phyloP scores from a whole-genome alignment of 2,329 filamentous ascomycete species.

The Penicillium freii region DNA sequence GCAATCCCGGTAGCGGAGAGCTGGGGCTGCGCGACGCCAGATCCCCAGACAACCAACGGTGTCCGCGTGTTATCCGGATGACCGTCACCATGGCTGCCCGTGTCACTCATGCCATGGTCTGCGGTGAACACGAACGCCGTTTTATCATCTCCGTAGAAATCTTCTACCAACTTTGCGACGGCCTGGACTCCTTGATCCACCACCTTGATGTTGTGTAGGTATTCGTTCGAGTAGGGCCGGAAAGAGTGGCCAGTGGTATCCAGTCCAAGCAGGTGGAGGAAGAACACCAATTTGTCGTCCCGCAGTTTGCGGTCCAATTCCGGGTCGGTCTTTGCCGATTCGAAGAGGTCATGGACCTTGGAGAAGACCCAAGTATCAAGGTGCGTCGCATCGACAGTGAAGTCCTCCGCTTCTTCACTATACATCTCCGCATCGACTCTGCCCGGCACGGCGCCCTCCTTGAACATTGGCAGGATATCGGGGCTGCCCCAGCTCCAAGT shows the following conservation, averaged over 20 bases:
- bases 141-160: slow-evolving; percentile 79
- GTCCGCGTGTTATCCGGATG: slow-evolving; percentile 97
- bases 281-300: slow-evolving; percentile 88
- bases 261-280: slow-evolving; percentile 86
- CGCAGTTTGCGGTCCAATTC: slow-evolving; percentile 70
- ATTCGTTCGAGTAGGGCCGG: slow-evolving; percentile 92
- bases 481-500: slow-evolving; percentile 99
- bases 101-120: slow-evolving; percentile 98
- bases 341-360: slow-evolving; percentile 82
- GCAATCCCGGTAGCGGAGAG: slow-evolving; percentile 57
- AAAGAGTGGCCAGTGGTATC: slow-evolving; percentile 86
- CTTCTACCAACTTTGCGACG: slow-evolving; percentile 74
- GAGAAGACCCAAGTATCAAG: slow-evolving; percentile 97
- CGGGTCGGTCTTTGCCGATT: slow-evolving; percentile 71
- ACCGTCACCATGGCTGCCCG: slow-evolving; percentile 97
- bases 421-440: slow-evolving; percentile 86
- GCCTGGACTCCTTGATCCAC: slow-evolving; percentile 89
- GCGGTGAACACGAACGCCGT: slow-evolving; percentile 97
- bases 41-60: slow-evolving; percentile 88
- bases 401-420: slow-evolving; percentile 82
- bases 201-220: slow-evolving; percentile 88
- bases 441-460: slow-evolving; percentile 83
- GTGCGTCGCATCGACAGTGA: slow-evolving; percentile 73
- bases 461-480: slow-evolving; percentile 96
- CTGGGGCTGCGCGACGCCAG: slow-evolving; percentile 76